Conservation (phyloP, 1,284 basidiomycete genomes). For the Pseudozyma tsukubaensis region DNA sequence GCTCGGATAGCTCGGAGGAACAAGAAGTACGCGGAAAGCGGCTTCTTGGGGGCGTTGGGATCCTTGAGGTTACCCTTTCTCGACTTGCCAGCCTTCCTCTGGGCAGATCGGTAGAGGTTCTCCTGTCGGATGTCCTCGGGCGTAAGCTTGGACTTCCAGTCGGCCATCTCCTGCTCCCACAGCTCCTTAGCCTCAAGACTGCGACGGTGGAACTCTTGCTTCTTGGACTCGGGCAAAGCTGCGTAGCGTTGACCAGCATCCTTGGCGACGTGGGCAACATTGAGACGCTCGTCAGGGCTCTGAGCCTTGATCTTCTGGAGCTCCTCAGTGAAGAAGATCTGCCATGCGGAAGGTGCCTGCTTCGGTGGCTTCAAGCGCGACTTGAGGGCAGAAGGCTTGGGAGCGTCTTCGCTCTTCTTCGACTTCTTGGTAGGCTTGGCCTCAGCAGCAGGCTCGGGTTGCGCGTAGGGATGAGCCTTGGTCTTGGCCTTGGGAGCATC, state of each 20-base stretch:
- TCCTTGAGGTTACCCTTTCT: slow-evolving; percentile 95
- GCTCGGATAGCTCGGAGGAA: slow-evolving; percentile 77
- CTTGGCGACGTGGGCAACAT: slow-evolving; percentile 94
- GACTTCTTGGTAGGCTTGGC: slow-evolving; percentile 47
- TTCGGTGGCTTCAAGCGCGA: slow-evolving; percentile 84
- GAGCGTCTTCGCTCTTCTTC: slow-evolving; percentile 54
- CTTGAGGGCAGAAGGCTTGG: slow-evolving; percentile 69
- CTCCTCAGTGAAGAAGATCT: slow-evolving; percentile 96
- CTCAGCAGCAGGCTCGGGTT: slow-evolving; percentile 33
- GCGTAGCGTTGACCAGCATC: slow-evolving; percentile 93
- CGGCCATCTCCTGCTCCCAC: slow-evolving; percentile 80
- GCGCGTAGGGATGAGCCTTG: slow-evolving; percentile 49
- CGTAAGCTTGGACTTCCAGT: slow-evolving; percentile 88
- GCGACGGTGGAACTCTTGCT: slow-evolving; percentile 73
- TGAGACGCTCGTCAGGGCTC: slow-evolving; percentile 76
- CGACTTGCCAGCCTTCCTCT: slow-evolving; percentile 91
- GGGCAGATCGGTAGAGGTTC: slow-evolving; percentile 88
- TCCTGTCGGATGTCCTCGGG: slow-evolving; percentile 95
- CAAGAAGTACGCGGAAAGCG: slow-evolving; percentile 92
- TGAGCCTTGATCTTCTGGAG: slow-evolving; percentile 81
- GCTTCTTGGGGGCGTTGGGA: slow-evolving; percentile 95
- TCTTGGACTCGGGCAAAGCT: slow-evolving; percentile 80
- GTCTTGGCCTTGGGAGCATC: slow-evolving; percentile 44
- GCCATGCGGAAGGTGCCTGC: slow-evolving; percentile 93
- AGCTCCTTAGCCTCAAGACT: slow-evolving; percentile 84